These are phyloP conservation scores for Cavenderia fasciculata DNA, from an alignment of 78 protist species.

Conservation along the genomic window DNA sequence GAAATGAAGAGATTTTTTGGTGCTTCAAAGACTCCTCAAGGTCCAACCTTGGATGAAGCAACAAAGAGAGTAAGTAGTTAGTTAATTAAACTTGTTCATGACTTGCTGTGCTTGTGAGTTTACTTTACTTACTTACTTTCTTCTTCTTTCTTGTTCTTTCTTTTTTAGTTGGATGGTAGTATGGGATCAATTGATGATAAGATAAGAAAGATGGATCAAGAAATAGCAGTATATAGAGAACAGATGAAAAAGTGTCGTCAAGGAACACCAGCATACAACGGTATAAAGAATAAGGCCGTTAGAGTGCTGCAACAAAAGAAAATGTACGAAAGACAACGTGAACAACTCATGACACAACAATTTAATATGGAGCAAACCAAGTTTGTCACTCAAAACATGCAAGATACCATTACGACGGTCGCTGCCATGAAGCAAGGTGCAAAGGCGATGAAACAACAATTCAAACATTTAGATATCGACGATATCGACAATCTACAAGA, in stretches of 20 bases:
- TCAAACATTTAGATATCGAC: conserved; percentile 78
- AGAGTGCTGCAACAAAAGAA: conserved; percentile 81
- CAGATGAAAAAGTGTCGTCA: conserved; percentile 74
- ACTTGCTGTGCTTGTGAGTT: too few species aligned
- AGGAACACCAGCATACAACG: conserved; percentile 82
- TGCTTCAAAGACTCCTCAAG: conserved; percentile 45
- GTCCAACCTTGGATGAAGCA: conserved; percentile 74
- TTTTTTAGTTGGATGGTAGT: conserved; percentile 78
- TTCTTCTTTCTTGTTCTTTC: too few species aligned
- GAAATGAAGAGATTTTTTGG: conserved; percentile 82
- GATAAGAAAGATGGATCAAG: conserved; percentile 81
- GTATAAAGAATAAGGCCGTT: conserved; percentile 82
- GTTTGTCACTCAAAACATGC: conserved; percentile 81
- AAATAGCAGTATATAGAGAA: conserved; percentile 70
- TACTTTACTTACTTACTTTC: too few species aligned
- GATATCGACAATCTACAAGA: conserved; percentile 88
- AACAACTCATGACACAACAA: conserved; percentile 80
- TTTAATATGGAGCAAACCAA: conserved; percentile 90
- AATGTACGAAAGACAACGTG: conserved; percentile 85
- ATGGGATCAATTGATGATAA: conserved; percentile 80
- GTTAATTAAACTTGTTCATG: too few species aligned
- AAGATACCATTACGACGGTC: conserved; percentile 82
- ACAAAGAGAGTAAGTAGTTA: conserved; percentile 60
- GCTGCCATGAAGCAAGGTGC: conserved; percentile 86
- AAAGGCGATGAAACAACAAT: conserved; percentile 77